These are phyloP conservation scores for Saturnispora quitensis DNA, from an alignment of 805 yeast genomes.

Conservation along the genomic window DNA sequence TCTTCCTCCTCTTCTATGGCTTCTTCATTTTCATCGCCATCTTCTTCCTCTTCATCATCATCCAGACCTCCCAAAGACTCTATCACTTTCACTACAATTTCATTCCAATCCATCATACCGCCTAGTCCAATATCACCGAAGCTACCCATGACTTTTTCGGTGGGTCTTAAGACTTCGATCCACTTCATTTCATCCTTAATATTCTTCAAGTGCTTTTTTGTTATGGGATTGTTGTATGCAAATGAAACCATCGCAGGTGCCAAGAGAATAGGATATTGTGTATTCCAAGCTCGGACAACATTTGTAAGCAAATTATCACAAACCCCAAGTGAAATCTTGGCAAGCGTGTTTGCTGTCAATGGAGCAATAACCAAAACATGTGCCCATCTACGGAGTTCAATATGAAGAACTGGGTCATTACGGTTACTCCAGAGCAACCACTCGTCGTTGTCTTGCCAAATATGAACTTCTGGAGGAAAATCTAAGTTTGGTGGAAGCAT, in stretches of 20 bases:
- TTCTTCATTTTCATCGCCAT: constrained; percentile 13
- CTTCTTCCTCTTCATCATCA: constrained; percentile 38
- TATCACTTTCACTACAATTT: constrained; percentile 46
- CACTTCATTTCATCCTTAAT: constrained; percentile 55
- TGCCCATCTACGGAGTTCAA: constrained; percentile 54
- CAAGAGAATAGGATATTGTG: constrained; percentile 44
- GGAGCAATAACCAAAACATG: constrained; percentile 50
- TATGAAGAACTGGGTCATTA: constrained; percentile 52
- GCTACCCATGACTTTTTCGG: constrained; percentile 46
- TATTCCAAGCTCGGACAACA: constrained; percentile 54
- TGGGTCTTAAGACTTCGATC: constrained; percentile 51
- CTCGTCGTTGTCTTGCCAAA: constrained; percentile 53
- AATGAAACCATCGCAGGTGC: constrained; percentile 57
- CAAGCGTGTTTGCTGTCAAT: constrained; percentile 46
- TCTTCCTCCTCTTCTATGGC: constrained; percentile 20
- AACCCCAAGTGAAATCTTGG: constrained; percentile 47
- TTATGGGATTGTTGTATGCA: constrained; percentile 48
- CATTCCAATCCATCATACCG: constrained; percentile 63
- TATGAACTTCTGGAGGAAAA: constrained; percentile 36
- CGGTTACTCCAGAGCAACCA: constrained; percentile 46
- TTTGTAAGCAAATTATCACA: constrained; percentile 52
- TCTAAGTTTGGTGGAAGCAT: constrained; percentile 38
- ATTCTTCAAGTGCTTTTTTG: constrained; percentile 44
- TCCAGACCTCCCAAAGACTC: constrained; percentile 44
- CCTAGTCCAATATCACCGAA: constrained; percentile 59